Base-by-base conservation (phyloP, 192 early-diverging fungal genomes). In the Cetraspora pellucida region DNA sequence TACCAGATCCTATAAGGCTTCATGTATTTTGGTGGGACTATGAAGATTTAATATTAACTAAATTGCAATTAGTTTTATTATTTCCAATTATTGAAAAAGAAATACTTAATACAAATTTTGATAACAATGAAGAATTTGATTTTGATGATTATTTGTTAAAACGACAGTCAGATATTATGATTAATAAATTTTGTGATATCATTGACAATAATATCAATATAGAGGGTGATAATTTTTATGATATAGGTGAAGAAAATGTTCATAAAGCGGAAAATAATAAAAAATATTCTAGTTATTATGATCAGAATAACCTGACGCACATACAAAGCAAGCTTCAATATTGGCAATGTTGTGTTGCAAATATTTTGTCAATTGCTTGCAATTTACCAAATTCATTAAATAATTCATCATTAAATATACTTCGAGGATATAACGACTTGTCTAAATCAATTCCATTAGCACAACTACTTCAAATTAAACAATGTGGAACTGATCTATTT, bases 1-100 rank as follows among this genome's bases (percentile, higher is more conserved):
- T 78, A 0, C 45, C 17, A 19, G 31, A 78, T 14, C 77, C 77
- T n/a, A 60, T 78, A 10, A 5, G 11, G 7, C 44, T 74, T 44
- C 77, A 78, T 17, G 19, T 37, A 19, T 59, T 59, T 59, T 78
- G 77, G 69, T 78, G 77, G 77, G 74, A 13, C 27, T 30, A 73
- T 47, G 30, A 44, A 30, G 30, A 49, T 13, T 10, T 19, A n/a
- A 46, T 74, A 1, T 37, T 78, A 30, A 69, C 77, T 13, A 19
- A 72, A 55, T 37, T 72, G 10, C 67, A 77, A 8, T 47, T 77
- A 57, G 69, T 58, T 43, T 0, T 11, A 43, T 27, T 59, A 17
- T 74, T 49, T 4, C 69, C 69, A 30, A 21, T 23, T 10, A 72
- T 59, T 10, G 43, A 21, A 9, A 9, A 61, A 6, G 67, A 69